Conservation (phyloP, 1,284 basidiomycete species). For the Xerocomus cyaneibrunnescens region DNA sequence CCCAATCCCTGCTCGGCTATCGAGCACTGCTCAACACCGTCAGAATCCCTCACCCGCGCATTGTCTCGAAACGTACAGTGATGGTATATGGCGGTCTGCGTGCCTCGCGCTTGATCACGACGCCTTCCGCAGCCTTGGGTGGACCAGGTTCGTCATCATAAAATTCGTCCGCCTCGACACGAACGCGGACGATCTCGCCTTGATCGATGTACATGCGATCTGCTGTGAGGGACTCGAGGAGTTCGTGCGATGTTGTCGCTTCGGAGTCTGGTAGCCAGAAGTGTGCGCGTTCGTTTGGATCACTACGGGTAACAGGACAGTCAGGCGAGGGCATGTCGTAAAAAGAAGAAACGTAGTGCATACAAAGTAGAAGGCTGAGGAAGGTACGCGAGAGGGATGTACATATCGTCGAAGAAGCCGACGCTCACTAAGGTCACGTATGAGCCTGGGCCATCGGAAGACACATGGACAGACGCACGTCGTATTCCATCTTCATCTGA, state of each 20-base stretch:
- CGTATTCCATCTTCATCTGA: conserved; percentile 83
- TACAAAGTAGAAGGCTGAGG: conserved; percentile 81
- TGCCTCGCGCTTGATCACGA: conserved; percentile 52
- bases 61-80: conserved; percentile 49
- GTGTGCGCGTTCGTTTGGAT: conserved; percentile 77
- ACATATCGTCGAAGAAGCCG: conserved; percentile 95
- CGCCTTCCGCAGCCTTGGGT: conserved; percentile 68
- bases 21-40: conserved; percentile 58
- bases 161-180: conserved; percentile 87
- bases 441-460: not conserved
- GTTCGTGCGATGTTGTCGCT: conserved; percentile 54
- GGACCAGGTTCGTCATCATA: conserved; percentile 91
- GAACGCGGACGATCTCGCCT: conserved; percentile 82
- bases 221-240: conserved; percentile 64
- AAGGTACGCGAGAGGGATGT: conserved; percentile 70
- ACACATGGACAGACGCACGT: conserved; percentile 47
- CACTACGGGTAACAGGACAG: conserved; percentile 45
- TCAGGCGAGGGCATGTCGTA: not conserved
- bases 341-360: conserved; percentile 27
- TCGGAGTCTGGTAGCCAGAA: conserved; percentile 76
- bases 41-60: not conserved
- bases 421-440: conserved; percentile 70
- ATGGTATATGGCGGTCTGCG: conserved; percentile 74
- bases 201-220: conserved; percentile 87
- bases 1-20: conserved; percentile 91